These are phyloP conservation scores for Aspergillus ellipticus DNA, from an alignment of 495 filamentous ascomycete genomes.

Conservation along the genomic window DNA sequence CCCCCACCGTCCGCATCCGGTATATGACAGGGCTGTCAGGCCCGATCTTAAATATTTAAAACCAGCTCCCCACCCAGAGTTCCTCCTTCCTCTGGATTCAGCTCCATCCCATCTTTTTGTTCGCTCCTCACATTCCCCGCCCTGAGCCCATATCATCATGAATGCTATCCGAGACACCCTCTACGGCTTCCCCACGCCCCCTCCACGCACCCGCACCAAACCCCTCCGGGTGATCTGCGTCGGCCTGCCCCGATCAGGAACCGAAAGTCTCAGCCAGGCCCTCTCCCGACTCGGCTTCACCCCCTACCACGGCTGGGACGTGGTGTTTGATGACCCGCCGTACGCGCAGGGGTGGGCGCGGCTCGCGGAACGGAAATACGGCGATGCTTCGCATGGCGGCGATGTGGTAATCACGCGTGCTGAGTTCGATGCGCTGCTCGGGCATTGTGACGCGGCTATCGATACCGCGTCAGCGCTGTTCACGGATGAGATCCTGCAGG, in stretches of 20 bases:
- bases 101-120: too few relatives aligned
- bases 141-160: too few relatives aligned
- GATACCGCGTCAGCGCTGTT: conserved; percentile 7
- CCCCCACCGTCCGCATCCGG: too few relatives aligned
- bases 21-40: too few relatives aligned
- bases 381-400: not conserved
- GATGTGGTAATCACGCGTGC: not conserved
- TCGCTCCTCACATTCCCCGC: too few relatives aligned
- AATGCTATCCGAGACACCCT: not conserved
- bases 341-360: conserved; percentile 9
- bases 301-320: conserved; percentile 22
- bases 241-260: conserved; percentile 19
- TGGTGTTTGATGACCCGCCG: not conserved
- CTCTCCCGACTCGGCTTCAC: conserved; percentile 15
- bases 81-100: too few relatives aligned
- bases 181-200: not conserved
- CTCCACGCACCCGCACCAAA: conserved; percentile 12
- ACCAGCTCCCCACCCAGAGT: too few relatives aligned
- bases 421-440: conserved; percentile 13
- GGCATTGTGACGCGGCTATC: conserved; percentile 6
- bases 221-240: conserved; percentile 18
- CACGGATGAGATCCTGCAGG: conserved; percentile 20
- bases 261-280: conserved; percentile 18
- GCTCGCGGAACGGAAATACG: conserved; percentile 12
- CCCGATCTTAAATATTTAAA: too few relatives aligned